Evolutionary conservation across 2,329 filamentous ascomycete genomes (phyloP).

Genomic region (Zalaria sp.): DNA sequence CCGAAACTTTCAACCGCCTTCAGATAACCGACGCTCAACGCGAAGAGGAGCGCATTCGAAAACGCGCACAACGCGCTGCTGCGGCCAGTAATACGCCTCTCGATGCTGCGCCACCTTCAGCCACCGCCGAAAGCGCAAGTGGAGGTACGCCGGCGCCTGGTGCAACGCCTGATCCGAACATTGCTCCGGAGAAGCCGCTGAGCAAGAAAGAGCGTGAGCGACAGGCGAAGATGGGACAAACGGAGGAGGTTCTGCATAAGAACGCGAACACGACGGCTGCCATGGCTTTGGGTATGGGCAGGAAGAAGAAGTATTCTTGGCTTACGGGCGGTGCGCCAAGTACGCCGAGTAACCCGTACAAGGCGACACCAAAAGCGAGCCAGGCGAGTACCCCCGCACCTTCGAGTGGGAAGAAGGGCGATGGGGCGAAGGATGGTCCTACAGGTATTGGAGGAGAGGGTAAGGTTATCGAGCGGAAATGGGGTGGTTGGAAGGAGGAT

Average conservation of each 20-base stretch:
- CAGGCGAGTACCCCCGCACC: conserved; percentile 3
- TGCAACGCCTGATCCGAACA: conserved; percentile 22
- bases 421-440: background rate
- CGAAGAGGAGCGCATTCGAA: conserved; percentile 49
- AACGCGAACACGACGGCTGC: conserved; percentile 74
- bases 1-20: background rate
- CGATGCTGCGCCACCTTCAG: conserved; percentile 11
- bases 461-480: conserved; percentile 13
- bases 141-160: conserved; percentile 12
- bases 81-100: conserved; percentile 5
- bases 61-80: conserved; percentile 19
- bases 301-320: conserved; percentile 59
- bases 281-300: conserved; percentile 54
- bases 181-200: conserved; percentile 50
- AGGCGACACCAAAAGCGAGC: conserved; percentile 12
- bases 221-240: conserved; percentile 54
- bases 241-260: conserved; percentile 64
- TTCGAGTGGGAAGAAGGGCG: conserved; percentile 1
- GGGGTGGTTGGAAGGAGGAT: conserved; percentile 47
- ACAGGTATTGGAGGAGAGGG: conserved; percentile 2
- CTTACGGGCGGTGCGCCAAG: conserved; percentile 48
- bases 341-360: conserved; percentile 34
- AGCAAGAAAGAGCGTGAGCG: conserved; percentile 83
- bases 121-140: conserved; percentile 14
- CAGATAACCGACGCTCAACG: background rate